Percentiles rank a stretch among this genome's conserved stretches.
phyloP scores from a whole-genome alignment of 1,284 basidiomycete genomes.

The Coniferiporia sulphurascens region DNA sequence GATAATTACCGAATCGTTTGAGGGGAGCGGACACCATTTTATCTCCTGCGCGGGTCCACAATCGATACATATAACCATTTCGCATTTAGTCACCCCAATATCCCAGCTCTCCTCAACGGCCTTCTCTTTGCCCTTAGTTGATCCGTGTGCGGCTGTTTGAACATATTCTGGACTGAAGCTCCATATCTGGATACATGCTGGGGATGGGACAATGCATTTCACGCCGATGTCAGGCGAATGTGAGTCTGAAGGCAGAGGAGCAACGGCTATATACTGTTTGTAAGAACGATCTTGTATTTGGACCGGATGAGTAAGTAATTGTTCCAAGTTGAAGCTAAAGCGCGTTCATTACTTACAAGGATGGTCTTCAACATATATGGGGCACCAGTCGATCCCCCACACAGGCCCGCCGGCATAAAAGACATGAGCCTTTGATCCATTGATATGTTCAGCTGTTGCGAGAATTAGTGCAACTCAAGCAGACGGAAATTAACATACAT shows the following conservation, averaged over 20 bases:
- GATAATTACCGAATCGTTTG: slow-evolving; percentile 49
- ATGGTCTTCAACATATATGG: slow-evolving; percentile 60
- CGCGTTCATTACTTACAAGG: slow-evolving; percentile 36
- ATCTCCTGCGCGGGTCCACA: slow-evolving; percentile 70
- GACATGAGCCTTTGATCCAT: slow-evolving; percentile 52
- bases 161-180: slow-evolving; percentile 24
- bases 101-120: slow-evolving; percentile 24
- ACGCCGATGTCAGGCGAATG: slow-evolving; percentile 59
- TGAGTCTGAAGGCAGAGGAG: slow-evolving; percentile 58
- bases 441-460: slow-evolving; percentile 34
- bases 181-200: slow-evolving; percentile 74
- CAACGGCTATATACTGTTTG: slow-evolving; percentile 80
- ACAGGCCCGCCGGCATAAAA: slow-evolving; percentile 83
- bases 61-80: slow-evolving; percentile 74
- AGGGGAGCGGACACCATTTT: slow-evolving; percentile 87
- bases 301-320: neutral
- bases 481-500: slow-evolving; percentile 38
- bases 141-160: neutral
- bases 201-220: slow-evolving; percentile 44
- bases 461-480: neutral
- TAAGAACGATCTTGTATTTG: slow-evolving; percentile 41
- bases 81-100: slow-evolving; percentile 52
- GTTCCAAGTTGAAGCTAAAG: neutral
- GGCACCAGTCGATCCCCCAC: slow-evolving; percentile 90
- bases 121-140: slow-evolving; percentile 17